Evolutionary conservation across 2,329 filamentous ascomycete genomes (phyloP).

Genomic region (Aspergillus alliaceus): DNA sequence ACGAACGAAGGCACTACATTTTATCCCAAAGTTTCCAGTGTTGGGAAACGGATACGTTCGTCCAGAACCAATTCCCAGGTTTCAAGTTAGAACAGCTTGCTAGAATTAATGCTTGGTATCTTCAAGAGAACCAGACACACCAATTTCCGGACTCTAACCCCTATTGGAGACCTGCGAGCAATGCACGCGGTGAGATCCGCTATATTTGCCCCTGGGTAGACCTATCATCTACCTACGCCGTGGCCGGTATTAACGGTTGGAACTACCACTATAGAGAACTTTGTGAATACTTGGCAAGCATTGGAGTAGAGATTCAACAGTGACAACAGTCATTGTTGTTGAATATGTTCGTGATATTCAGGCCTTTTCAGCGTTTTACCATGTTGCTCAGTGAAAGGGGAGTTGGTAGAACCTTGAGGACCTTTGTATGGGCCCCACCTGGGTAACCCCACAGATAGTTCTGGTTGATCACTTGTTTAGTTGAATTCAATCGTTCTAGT

Average conservation of each 20-base stretch:
- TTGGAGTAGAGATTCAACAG: conserved; percentile 51
- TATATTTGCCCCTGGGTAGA: conserved; percentile 65
- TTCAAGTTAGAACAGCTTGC: conserved; percentile 53
- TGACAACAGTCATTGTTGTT: too few relatives aligned
- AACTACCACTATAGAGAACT: conserved; percentile 63
- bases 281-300: conserved; percentile 52
- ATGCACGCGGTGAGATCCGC: conserved; percentile 64
- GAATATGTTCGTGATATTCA: too few relatives aligned
- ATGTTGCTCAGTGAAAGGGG: too few relatives aligned
- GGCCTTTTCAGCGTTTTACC: too few relatives aligned
- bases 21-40: conserved; percentile 52
- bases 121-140: conserved; percentile 45
- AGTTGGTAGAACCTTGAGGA: too few relatives aligned
- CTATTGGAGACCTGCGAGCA: conserved; percentile 60
- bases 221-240: conserved; percentile 48
- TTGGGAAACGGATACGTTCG: conserved; percentile 55
- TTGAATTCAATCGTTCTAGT: too few relatives aligned
- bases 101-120: conserved; percentile 57
- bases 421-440: too few relatives aligned
- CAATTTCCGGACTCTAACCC: conserved; percentile 51
- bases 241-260: conserved; percentile 49
- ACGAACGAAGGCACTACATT: conserved; percentile 68
- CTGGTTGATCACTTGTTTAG: too few relatives aligned
- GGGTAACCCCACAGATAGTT: too few relatives aligned
- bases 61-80: conserved; percentile 59